Base-by-base conservation (phyloP, 345 rosid species). In the Balakata baccata region DNA sequence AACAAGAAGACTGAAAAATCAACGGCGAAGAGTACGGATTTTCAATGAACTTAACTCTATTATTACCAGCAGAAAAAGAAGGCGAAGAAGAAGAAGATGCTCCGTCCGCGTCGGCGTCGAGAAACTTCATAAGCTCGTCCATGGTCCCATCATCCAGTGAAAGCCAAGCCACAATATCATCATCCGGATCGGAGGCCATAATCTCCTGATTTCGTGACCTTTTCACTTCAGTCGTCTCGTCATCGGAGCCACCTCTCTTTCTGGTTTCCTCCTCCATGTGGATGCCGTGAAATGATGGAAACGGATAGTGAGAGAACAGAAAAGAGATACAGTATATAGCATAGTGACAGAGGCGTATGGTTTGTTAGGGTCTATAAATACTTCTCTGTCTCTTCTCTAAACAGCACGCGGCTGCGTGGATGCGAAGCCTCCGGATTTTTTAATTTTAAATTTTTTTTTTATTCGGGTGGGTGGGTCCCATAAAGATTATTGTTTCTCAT, bases 11-110 rank as follows among this genome's bases (percentile, higher is more conserved):
- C 83, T 86, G 91, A 38, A 86, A 86, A 16, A 79, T 62, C 76
- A 86, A 43, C 74, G 81, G 68, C 37, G 85, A 73, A 20, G 88
- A 80, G 87, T 86, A 87, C 5, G 96, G 96, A 64, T 89, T 80
- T 62, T 88, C 91, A 75, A 83, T 84, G 83, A 92, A 92, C 89
- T 71, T 86, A 37, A 92, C 96, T 71, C 70, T 81, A 53, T 80
- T 66, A 50, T 1, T 3, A 34, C 11, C 17, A 62, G 11, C 2
- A 16, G 8, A 14, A 46, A 6, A 46, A 67, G 12, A 2, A 41
- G 25, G 7, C 39, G 23, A 14, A 38, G 46, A 63, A 38, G 43
- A 29, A 2, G 22, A 0, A 6, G 68, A 64, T 57, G 60, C 71
- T 66, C 65, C 70, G 58, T 49, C 50, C 39, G 62, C 18, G 17